Evolutionary conservation across 2,329 filamentous ascomycete species (phyloP).

Genomic region (Curvularia hawaiiensis): DNA sequence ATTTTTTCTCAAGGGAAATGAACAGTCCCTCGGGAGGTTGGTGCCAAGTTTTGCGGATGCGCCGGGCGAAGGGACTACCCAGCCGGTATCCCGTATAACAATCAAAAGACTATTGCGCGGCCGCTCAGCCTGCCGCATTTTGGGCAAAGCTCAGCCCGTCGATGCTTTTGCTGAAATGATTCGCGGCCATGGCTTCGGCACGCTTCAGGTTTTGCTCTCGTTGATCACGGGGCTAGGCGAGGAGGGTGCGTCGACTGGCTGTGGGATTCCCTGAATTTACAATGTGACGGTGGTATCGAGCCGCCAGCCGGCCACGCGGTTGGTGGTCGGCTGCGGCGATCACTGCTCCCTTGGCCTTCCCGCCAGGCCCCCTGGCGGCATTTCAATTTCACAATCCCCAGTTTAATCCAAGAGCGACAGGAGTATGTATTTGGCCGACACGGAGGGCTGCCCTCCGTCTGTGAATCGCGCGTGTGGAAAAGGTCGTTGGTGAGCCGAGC

Average conservation of each 20-base stretch:
- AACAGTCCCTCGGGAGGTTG: constrained; percentile 1
- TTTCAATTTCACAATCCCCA: constrained; percentile 30
- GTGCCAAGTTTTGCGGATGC: constrained; percentile 9
- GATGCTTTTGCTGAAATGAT: constrained; percentile 10
- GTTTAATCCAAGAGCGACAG: constrained; percentile 23
- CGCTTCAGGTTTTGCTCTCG: constrained; percentile 7
- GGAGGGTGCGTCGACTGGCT: constrained; percentile 21
- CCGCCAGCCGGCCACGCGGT: constrained; percentile 23
- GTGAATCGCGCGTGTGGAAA: constrained; percentile 24
- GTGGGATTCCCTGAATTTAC: constrained; percentile 14
- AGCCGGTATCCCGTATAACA: constrained; percentile 27
- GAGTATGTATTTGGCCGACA: constrained; percentile 31
- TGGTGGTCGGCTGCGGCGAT: constrained; percentile 29
- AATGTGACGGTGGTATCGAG: constrained; percentile 29
- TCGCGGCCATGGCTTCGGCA: constrained; percentile 15
- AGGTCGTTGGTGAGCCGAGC: constrained; percentile 25
- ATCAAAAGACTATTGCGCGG: constrained; percentile 33
- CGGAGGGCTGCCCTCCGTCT: constrained; percentile 22
- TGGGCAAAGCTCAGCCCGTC: constrained; percentile 13
- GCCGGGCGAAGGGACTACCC: constrained; percentile 34
- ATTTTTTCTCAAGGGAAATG: constrained; percentile 5
- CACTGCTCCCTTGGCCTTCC: constrained; percentile 31
- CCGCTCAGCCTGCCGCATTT: constrained; percentile 7
- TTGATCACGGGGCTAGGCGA: constrained; percentile 21
- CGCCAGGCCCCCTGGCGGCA: constrained; percentile 30